Evolutionary conservation across 768 basidiomycete species (phyloP), one percentile per base, ranked within the genome.

Genomic region (Coprinopsis marcescibilis): DNA sequence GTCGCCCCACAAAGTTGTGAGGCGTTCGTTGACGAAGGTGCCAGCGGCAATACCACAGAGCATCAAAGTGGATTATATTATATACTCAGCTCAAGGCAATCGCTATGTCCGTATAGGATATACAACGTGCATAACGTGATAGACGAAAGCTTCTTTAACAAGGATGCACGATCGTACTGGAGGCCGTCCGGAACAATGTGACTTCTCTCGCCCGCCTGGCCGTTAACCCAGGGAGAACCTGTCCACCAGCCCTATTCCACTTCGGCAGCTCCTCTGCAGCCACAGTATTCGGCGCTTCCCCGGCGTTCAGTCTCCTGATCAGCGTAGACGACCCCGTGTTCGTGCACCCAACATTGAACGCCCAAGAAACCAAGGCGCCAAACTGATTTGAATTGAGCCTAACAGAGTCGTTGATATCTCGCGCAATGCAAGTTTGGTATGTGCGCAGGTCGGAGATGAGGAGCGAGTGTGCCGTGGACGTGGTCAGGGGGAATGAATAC

Each of bases 401-500:
- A 17, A 65, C 55, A 29, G 30, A 47, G 37, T 54, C 45, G 24
- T 32, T 49, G 43, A 65, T 54, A 15, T 57, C 54, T 12, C 50
- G 53, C 25, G 56, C 45, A 39, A 65, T 48, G 53, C 64, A 67
- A 21, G 52, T 50, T 8, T 52, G 49, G 45, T 46, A 57, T 12
- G 50, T 50, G 39, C 48, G 45, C 25, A 63, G 40, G 45, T 66
- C 66, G 20, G 54, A 47, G 33, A 49, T 44, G 32, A 68, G 56
- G 32, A 68, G 64, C 14, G 55, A 43, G 15, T 60, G 48, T 4
- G 66, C 66, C 3, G 52, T 54, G n/a, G 59, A 49, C 40, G 58
- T 55, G 35, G 62, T 63, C 33, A 68, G 55, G 1, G 66, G 64
- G 60, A 66, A 66, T 17, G 56, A 43, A 51, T 60, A 65, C 10